phyloP scores from a whole-genome alignment of 1,139 yeast genomes.

The Dujonia santamariae region DNA sequence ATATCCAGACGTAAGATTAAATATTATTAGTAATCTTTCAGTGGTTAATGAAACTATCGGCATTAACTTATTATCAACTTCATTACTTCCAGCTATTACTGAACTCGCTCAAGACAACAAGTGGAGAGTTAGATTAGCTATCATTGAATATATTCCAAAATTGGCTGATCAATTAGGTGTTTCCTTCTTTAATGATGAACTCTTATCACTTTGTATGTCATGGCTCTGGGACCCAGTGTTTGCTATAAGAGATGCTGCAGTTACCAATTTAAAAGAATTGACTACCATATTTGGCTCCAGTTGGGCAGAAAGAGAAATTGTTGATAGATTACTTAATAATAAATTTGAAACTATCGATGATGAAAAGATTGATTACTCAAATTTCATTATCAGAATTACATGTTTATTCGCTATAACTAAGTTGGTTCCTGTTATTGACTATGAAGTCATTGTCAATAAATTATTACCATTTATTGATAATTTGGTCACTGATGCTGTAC shows the following conservation, averaged over 20 bases:
- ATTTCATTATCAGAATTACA: conserved; percentile 88
- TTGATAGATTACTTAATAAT: conserved; percentile 63
- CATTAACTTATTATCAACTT: conserved; percentile 79
- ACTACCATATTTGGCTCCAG: conserved; percentile 86
- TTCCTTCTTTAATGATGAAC: conserved; percentile 86
- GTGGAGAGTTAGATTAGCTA: conserved; percentile 97
- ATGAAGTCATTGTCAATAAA: conserved; percentile 55
- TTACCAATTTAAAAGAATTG: conserved; percentile 72
- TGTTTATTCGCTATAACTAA: conserved; percentile 84
- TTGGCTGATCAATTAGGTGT: conserved; percentile 96
- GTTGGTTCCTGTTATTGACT: conserved; percentile 66
- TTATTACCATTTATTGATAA: conserved; percentile 78
- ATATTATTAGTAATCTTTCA: conserved; percentile 88
- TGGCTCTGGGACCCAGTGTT: conserved; percentile 99
- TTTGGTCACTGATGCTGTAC: conserved; percentile 76
- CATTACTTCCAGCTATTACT: conserved; percentile 90
- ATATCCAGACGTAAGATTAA: conserved; percentile 92
- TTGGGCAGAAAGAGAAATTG: conserved; percentile 88
- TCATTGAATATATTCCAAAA: conserved; percentile 93
- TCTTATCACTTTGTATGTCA: conserved; percentile 86
- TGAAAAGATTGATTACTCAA: conserved; percentile 48
- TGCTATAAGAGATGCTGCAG: conserved; percentile 96
- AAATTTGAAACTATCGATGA: conserved; percentile 22
- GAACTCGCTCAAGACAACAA: conserved; percentile 95
- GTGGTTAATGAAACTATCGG: conserved; percentile 94